phyloP scores from a whole-genome alignment of 345 rosid genomes.

The Eucalyptus decipiens region DNA sequence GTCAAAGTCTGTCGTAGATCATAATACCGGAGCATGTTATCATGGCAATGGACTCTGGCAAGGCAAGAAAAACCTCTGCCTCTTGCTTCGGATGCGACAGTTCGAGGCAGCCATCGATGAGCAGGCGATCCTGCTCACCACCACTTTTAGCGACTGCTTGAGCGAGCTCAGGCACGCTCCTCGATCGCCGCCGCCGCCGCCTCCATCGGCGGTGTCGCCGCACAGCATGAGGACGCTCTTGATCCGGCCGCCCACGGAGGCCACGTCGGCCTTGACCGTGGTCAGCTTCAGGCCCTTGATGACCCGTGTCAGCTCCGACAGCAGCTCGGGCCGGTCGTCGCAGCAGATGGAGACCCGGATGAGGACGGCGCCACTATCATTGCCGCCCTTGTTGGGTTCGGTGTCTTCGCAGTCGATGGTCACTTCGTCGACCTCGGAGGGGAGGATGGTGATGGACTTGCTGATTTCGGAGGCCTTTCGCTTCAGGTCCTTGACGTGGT shows the following conservation, averaged over 20 bases:
- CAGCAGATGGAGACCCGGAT: conserved; percentile 72
- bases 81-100: conserved; percentile 68
- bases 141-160: conserved; percentile 12
- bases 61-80: conserved; percentile 81
- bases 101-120: conserved; percentile 7
- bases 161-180: conserved; percentile 15
- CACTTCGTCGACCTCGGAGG: conserved; percentile 69
- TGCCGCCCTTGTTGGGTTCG: background rate
- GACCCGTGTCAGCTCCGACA: conserved; percentile 46
- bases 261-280: conserved; percentile 45
- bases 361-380: background rate
- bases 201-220: background rate
- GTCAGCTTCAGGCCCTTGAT: conserved; percentile 37
- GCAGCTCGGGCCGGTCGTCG: conserved; percentile 74
- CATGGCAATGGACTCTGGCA: conserved; percentile 11
- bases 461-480: conserved; percentile 43
- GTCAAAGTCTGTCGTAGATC: background rate
- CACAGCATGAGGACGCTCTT: conserved; percentile 47
- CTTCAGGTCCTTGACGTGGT: conserved; percentile 65
- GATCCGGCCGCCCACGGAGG: conserved; percentile 68
- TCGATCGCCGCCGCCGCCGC: conserved; percentile 2
- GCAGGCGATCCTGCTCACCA: background rate
- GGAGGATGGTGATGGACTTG: conserved; percentile 22
- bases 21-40: background rate
- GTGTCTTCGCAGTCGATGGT: conserved; percentile 29